These are phyloP conservation scores for Rhizopogon vesiculosus DNA, from an alignment of 768 basidiomycete genomes.

Conservation along the genomic window DNA sequence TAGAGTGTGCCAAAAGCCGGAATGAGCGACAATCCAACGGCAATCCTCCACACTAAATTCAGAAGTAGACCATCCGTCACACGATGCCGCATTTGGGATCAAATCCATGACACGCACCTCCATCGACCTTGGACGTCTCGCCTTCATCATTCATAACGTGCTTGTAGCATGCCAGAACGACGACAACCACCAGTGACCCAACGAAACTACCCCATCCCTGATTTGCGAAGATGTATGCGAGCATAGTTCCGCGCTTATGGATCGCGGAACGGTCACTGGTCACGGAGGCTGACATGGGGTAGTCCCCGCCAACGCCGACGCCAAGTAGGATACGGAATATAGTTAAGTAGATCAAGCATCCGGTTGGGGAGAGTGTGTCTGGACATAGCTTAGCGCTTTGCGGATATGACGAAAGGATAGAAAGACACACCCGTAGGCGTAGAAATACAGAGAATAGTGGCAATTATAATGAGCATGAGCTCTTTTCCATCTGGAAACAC, in stretches of 20 bases:
- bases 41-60: slow-evolving; percentile 63
- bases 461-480: slow-evolving; percentile 75
- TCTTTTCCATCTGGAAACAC: slow-evolving; percentile 59
- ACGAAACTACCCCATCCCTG: slow-evolving; percentile 76
- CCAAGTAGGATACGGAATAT: slow-evolving; percentile 72
- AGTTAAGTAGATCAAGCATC: slow-evolving; percentile 56
- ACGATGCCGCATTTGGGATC: not conserved
- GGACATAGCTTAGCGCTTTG: not conserved
- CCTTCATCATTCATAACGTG: slow-evolving; percentile 54
- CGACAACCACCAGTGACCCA: slow-evolving; percentile 57
- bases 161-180: slow-evolving; percentile 62
- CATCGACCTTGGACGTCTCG: slow-evolving; percentile 63
- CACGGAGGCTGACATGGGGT: slow-evolving; percentile 71
- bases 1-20: slow-evolving; percentile 75
- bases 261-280: slow-evolving; percentile 63
- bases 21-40: slow-evolving; percentile 67
- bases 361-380: slow-evolving; percentile 46
- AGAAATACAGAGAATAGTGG: slow-evolving; percentile 65
- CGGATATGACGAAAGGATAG: not conserved
- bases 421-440: slow-evolving; percentile 48
- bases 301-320: slow-evolving; percentile 76
- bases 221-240: slow-evolving; percentile 74
- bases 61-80: not conserved
- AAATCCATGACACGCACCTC: slow-evolving; percentile 38
- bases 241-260: slow-evolving; percentile 64